Evolutionary conservation across 1,284 basidiomycete genomes (phyloP).

Genomic region (Kwoniella shivajii): DNA sequence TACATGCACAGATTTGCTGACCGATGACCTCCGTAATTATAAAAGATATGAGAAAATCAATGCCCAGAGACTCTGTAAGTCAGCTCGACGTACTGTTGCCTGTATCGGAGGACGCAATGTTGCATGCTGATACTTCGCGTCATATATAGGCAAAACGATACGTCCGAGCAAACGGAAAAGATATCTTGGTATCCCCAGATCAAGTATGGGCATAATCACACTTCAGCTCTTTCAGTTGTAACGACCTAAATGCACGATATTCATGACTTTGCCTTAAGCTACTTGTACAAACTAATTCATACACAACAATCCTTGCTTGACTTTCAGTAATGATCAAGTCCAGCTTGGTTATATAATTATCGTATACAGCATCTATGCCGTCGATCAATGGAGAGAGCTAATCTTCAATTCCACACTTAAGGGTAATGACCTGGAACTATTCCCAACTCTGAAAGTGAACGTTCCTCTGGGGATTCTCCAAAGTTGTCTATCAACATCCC

Average conservation of each 20-base stretch:
- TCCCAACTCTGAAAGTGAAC: conserved; percentile 49
- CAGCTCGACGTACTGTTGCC: background rate
- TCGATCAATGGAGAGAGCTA: background rate
- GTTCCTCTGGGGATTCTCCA: conserved; percentile 50
- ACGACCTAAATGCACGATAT: background rate
- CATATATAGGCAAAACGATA: conserved; percentile 36
- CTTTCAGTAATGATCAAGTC: too few species aligned
- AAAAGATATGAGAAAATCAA: conserved; percentile 53
- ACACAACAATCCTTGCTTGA: too few species aligned
- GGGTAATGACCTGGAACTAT: conserved; percentile 46
- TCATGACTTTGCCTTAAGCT: background rate
- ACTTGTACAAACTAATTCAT: too few species aligned
- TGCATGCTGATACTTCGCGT: background rate
- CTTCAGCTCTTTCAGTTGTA: background rate
- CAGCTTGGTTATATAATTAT: too few species aligned
- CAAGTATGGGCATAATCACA: conserved; percentile 48
- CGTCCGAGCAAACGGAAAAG: conserved; percentile 48
- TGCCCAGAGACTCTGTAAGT: conserved; percentile 49
- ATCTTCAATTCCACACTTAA: conserved; percentile 16
- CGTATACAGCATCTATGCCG: too few species aligned
- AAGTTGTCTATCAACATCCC: conserved; percentile 50
- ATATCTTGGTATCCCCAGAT: conserved; percentile 49
- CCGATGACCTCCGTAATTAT: background rate
- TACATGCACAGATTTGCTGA: background rate
- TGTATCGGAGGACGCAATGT: background rate